phyloP scores from a whole-genome alignment of 208 protist genomes.

The Borovskyia barvae region DNA sequence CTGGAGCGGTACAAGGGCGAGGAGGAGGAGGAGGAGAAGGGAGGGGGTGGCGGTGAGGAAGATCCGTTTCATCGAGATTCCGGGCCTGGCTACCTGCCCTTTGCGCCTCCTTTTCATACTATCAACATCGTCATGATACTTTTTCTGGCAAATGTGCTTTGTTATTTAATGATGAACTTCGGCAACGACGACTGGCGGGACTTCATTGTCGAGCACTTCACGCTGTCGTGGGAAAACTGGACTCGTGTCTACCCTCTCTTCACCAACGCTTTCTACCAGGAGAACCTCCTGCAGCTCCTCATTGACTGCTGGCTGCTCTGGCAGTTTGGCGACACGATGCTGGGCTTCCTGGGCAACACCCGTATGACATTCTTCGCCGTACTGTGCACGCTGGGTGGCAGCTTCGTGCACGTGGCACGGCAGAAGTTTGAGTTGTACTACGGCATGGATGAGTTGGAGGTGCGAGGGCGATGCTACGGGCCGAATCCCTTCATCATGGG shows the following conservation, averaged over 20 bases:
- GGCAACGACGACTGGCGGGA: slow-evolving; percentile 77
- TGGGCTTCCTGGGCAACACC: slow-evolving; percentile 80
- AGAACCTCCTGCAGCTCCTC: slow-evolving; percentile 84
- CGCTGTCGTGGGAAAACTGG: slow-evolving; percentile 82
- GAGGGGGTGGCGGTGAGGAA: slow-evolving; percentile 39
- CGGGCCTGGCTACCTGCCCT: slow-evolving; percentile 78
- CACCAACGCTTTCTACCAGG: slow-evolving; percentile 85
- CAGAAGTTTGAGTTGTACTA: slow-evolving; percentile 85
- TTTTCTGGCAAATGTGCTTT: slow-evolving; percentile 72
- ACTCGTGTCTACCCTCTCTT: slow-evolving; percentile 80
- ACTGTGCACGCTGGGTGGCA: slow-evolving; percentile 71
- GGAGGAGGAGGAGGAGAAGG: slow-evolving; percentile 52
- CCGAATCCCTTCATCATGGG: slow-evolving; percentile 88
- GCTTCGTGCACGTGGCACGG: slow-evolving; percentile 73
- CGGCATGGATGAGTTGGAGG: slow-evolving; percentile 82
- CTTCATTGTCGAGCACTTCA: slow-evolving; percentile 87
- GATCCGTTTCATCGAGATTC: slow-evolving; percentile 51
- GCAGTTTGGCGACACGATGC: slow-evolving; percentile 85
- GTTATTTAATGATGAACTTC: slow-evolving; percentile 78
- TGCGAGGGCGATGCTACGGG: slow-evolving; percentile 84
- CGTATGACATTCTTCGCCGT: slow-evolving; percentile 77
- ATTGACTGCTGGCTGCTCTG: slow-evolving; percentile 87
- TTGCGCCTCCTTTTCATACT: slow-evolving; percentile 85
- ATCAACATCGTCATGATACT: slow-evolving; percentile 88
- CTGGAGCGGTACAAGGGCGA: slow-evolving; percentile 48